A percentile compares a stretch with the other conserved stretches of the same genome.
phyloP scores from a whole-genome alignment of 1,284 basidiomycete genomes.

The Leccinum proliferum region DNA sequence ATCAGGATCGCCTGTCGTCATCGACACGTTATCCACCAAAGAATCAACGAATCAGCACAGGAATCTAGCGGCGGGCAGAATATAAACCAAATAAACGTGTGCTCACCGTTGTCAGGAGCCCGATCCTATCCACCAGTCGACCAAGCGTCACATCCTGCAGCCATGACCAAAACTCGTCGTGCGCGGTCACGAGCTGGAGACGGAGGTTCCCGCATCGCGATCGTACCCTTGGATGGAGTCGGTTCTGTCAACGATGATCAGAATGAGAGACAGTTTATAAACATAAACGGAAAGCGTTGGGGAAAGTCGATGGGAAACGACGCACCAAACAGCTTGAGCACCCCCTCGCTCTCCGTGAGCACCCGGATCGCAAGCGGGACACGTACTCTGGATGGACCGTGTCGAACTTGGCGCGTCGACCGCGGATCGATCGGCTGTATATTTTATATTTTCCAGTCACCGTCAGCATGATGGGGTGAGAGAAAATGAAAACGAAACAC shows the following conservation, averaged over 20 bases:
- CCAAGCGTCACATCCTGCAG: conserved; percentile 24
- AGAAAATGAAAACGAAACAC: not conserved
- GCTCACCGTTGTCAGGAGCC: conserved; percentile 16
- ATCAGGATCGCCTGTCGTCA: conserved; percentile 16
- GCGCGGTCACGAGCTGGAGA: conserved; percentile 19
- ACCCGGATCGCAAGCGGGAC: conserved; percentile 25
- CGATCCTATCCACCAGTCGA: conserved; percentile 19
- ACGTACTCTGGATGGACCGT: conserved; percentile 19
- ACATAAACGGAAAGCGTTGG: not conserved
- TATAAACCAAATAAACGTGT: not conserved
- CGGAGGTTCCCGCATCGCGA: conserved; percentile 21
- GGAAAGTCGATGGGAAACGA: not conserved
- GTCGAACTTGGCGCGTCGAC: conserved; percentile 22
- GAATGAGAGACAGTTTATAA: not conserved
- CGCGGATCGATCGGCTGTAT: conserved; percentile 24
- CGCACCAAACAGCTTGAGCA: conserved; percentile 28
- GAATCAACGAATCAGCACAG: not conserved
- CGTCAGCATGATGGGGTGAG: not conserved
- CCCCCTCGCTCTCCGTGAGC: conserved; percentile 24
- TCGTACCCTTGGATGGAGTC: conserved; percentile 21
- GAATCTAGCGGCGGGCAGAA: not conserved
- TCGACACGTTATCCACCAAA: not conserved
- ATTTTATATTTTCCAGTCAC: not conserved
- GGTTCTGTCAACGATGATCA: conserved; percentile 17
- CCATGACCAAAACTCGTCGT: conserved; percentile 10